Base-by-base conservation (phyloP, 2,329 filamentous ascomycete species). In the Colletotrichum shisoi region DNA sequence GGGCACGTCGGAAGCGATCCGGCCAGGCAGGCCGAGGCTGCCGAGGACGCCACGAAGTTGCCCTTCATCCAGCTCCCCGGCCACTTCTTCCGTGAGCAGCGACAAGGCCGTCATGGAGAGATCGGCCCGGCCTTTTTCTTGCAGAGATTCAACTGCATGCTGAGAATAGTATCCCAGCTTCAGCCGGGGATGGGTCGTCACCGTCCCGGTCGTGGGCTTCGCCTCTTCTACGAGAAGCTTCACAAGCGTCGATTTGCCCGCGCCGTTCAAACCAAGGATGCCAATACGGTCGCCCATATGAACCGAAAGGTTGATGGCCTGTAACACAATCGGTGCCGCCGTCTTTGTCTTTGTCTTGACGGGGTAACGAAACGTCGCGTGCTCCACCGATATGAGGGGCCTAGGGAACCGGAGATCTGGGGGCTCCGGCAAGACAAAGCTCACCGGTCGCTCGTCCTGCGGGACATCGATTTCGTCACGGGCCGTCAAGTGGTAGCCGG, bases 211-310 rank as follows among this genome's bases (percentile, higher is more conserved):
- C 0, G 85, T 86, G 0, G 90, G 88, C 6, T 80, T 80, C 1
- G 83, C 76, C 15, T 83, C 82, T 0, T 85, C 87, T n/a, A 89
- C 87, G 2, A 94, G 83, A 4, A 94, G 79, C 54, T 86, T 88
- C 65, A 94, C 83, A 11, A 96, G 81, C 0, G 92, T 95, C 1
- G 91, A 92, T 76, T 96, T 96, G 2, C 93, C 93, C 0, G 87
- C 86, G 1, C 92, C 93, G 74, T 96, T 96, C 49, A 95, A 81
- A 0, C 92, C 93, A 27, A 92, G 82, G 46, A 96, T 83, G 0
- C 91, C 92, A 27, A 94, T 81, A 1, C 92, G 85, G 70, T 93
- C 90, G 11, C 91, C 90, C 75, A 88, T 86, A 66, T 91, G 85
- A 13, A 96, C 84, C 0, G 89, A 89, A 13, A 96, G 77, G 57